Conservation (phyloP, 2,329 filamentous ascomycete species). For the Aspergillus versicolor region DNA sequence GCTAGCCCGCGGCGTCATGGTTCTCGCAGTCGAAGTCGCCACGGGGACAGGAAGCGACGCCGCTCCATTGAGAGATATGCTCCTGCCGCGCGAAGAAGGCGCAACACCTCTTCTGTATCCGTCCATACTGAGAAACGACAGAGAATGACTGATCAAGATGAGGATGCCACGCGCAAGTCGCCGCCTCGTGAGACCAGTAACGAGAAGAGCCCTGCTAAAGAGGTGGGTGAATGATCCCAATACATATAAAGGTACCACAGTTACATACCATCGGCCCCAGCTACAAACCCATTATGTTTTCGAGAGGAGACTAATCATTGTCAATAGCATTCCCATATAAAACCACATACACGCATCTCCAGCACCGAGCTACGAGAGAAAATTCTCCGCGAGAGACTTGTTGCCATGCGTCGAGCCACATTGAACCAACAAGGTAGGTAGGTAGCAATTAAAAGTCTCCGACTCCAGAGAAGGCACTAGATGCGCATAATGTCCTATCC, state of each 20-base stretch:
- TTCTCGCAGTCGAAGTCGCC: conserved; percentile 30
- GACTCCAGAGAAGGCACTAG: background rate
- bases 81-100: conserved; percentile 40
- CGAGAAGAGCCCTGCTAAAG: conserved; percentile 26
- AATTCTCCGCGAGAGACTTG: conserved; percentile 38
- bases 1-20: conserved; percentile 40
- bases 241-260: conserved; percentile 12
- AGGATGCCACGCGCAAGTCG: conserved; percentile 25
- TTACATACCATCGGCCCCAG: background rate
- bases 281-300: background rate
- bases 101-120: conserved; percentile 44
- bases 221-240: conserved; percentile 33
- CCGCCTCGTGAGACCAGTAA: conserved; percentile 21
- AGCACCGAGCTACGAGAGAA: conserved; percentile 38
- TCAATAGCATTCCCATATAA: conserved; percentile 2
- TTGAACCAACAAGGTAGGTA: conserved; percentile 22
- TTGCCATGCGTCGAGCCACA: conserved; percentile 34
- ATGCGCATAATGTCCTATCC: conserved; percentile 4
- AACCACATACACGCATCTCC: conserved; percentile 24
- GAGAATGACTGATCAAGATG: conserved; percentile 40
- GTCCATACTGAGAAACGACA: conserved; percentile 43
- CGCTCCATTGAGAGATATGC: conserved; percentile 48
- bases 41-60: conserved; percentile 41
- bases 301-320: conserved; percentile 18
- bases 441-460: conserved; percentile 17